These are phyloP conservation scores for Neocatenulostroma microsporum DNA, from an alignment of 2,329 filamentous ascomycete species.

Conservation along the genomic window DNA sequence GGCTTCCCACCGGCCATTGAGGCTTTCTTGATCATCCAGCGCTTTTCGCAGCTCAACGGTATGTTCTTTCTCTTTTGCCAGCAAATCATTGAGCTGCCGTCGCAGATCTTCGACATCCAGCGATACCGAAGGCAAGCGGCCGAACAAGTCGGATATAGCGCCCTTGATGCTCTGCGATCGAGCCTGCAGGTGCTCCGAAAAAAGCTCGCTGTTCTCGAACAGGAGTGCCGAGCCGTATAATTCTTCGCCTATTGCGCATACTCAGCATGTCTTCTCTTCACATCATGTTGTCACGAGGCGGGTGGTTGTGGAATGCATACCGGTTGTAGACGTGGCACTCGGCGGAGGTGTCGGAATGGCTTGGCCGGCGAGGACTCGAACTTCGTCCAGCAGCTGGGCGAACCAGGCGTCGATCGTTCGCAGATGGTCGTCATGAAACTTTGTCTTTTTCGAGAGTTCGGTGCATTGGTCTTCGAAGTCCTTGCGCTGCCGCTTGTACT, in stretches of 20 bases:
- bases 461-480: conserved; percentile 73
- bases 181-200: conserved; percentile 70
- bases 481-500: conserved; percentile 86
- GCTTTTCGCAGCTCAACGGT: conserved; percentile 21
- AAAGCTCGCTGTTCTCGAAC: conserved; percentile 51
- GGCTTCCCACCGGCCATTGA: conserved; percentile 78
- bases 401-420: conserved; percentile 90
- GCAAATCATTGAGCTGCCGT: conserved; percentile 61
- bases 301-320: conserved; percentile 18
- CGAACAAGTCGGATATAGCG: conserved; percentile 63
- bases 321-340: conserved; percentile 22
- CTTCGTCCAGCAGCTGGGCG: conserved; percentile 58
- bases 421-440: conserved; percentile 86
- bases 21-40: conserved; percentile 28
- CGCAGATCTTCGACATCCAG: conserved; percentile 68
- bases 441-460: conserved; percentile 68
- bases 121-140: conserved; percentile 42
- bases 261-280: conserved; percentile 25
- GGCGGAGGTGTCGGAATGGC: conserved; percentile 24
- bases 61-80: conserved; percentile 68
- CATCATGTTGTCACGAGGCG: conserved; percentile 16
- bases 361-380: conserved; percentile 37
- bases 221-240: conserved; percentile 46
- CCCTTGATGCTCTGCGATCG: conserved; percentile 69
- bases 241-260: conserved; percentile 26